A percentile compares a stretch with the other conserved stretches of the same genome.
These are phyloP conservation scores for Boletus bicolor DNA, from an alignment of 768 basidiomycete species.

Conservation along the genomic window DNA sequence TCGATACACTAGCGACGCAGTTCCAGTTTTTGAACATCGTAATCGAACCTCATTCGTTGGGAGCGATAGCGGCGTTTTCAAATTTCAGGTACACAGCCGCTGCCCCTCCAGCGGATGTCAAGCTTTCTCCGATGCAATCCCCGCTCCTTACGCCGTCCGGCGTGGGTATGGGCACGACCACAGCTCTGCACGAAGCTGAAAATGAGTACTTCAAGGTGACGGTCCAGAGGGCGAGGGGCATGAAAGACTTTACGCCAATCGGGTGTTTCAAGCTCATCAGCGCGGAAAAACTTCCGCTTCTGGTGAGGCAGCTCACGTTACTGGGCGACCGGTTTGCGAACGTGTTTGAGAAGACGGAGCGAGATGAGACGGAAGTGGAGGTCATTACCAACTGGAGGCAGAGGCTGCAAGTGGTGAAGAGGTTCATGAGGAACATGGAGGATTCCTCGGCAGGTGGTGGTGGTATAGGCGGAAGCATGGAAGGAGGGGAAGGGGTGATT, in stretches of 20 bases:
- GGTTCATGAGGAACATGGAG: conserved; percentile 43
- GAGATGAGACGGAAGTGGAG: conserved; percentile 68
- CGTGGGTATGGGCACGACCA: conserved; percentile 7
- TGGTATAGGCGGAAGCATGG: conserved; percentile 13
- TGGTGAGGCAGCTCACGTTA: conserved; percentile 85
- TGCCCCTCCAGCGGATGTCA: conserved; percentile 11
- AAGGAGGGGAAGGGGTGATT: conserved; percentile 43
- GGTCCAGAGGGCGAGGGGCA: conserved; percentile 81
- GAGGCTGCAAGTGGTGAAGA: conserved; percentile 74
- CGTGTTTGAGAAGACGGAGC: conserved; percentile 71
- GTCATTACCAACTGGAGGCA: conserved; percentile 88
- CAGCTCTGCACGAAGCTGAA: conserved; percentile 55
- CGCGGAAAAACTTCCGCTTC: conserved; percentile 78
- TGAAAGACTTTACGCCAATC: conserved; percentile 92
- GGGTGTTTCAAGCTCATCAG: conserved; percentile 95
- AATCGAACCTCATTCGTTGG: conserved; percentile 88
- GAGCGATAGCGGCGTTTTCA: conserved; percentile 80
- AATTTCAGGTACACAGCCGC: conserved; percentile 41
- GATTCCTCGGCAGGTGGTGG: conserved; percentile 20
- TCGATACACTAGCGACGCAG: conserved; percentile 88
- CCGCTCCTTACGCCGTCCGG: conserved; percentile 14
- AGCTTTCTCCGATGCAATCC: conserved; percentile 17
- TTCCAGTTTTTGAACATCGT: conserved; percentile 99
- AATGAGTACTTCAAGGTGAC: conserved; percentile 96
- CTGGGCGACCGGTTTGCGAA: conserved; percentile 89